A percentile compares a stretch with the other conserved stretches of the same genome.
Conservation (phyloP, 345 rosid genomes). For the Noccaea caerulescens region DNA sequence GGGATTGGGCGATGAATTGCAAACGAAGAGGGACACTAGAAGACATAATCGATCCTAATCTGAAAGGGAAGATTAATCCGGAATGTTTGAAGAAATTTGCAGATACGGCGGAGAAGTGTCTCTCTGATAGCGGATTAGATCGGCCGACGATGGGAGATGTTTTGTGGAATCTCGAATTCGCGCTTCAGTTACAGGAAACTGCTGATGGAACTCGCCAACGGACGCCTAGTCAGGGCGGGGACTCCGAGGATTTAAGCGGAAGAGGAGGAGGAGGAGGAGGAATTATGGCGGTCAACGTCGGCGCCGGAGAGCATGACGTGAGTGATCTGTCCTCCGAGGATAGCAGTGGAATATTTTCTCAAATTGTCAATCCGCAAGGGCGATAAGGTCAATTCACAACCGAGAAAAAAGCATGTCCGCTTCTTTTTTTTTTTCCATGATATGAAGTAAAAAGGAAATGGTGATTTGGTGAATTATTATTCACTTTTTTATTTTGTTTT, state of each 20-base stretch:
- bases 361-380: conserved; percentile 65
- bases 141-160: conserved; percentile 91
- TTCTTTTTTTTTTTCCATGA: neutral
- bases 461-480: neutral
- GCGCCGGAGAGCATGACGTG: conserved; percentile 41
- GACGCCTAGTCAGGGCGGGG: conserved; percentile 30
- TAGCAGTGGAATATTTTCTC: conserved; percentile 54
- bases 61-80: conserved; percentile 53
- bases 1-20: conserved; percentile 78
- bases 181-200: conserved; percentile 62
- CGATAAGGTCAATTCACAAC: conserved; percentile 46
- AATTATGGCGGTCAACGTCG: conserved; percentile 35
- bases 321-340: conserved; percentile 44
- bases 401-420: neutral
- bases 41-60: conserved; percentile 65
- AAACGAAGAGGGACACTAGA: conserved; percentile 56
- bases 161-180: conserved; percentile 75
- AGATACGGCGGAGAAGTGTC: conserved; percentile 71
- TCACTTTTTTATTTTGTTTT: neutral
- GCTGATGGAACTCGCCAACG: conserved; percentile 39
- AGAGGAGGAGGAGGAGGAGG: conserved; percentile 27
- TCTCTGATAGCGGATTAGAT: conserved; percentile 61
- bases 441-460: conserved; percentile 11
- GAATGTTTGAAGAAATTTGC: conserved; percentile 70
- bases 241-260: conserved; percentile 16